phyloP scores from a whole-genome alignment of 805 yeast species.

The Helenozyma rhizophorensis region DNA sequence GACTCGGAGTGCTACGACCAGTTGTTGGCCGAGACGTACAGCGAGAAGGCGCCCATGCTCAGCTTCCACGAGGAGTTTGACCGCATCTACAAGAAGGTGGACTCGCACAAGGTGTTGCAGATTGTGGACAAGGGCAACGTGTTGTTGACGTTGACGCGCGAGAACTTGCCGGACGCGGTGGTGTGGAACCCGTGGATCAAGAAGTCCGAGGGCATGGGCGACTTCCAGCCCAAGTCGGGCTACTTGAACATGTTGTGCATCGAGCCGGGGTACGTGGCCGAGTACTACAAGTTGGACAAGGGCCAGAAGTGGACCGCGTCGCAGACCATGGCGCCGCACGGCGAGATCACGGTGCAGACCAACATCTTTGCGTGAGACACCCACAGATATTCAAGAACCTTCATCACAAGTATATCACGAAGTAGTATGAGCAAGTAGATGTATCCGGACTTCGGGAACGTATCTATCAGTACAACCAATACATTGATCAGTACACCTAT shows the following conservation, averaged over 20 bases:
- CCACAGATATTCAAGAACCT: no score
- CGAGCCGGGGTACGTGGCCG: conserved; percentile 87
- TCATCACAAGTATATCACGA: no score
- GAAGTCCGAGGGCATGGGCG: conserved; percentile 78
- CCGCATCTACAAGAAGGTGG: conserved; percentile 69
- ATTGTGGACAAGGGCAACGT: conserved; percentile 71
- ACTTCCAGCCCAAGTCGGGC: conserved; percentile 83
- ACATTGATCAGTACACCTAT: no score
- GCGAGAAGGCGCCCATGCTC: conserved; percentile 71
- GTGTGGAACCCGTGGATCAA: conserved; percentile 98
- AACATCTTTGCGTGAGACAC: conserved; percentile 24
- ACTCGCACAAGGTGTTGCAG: conserved; percentile 52
- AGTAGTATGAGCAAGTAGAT: no score
- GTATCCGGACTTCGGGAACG: no score
- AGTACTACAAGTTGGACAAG: conserved; percentile 59
- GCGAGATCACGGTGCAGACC: conserved; percentile 59
- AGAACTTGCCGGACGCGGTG: conserved; percentile 64
- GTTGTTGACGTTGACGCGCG: conserved; percentile 60
- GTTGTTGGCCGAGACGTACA: conserved; percentile 55
- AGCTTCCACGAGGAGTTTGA: conserved; percentile 77
- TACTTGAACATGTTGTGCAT: conserved; percentile 86
- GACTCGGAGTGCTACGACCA: conserved; percentile 77
- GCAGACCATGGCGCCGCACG: conserved; percentile 56
- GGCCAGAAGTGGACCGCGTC: conserved; percentile 74
- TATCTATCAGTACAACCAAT: no score